Evolutionary conservation across 2,329 filamentous ascomycete species (phyloP).

Genomic region (Cladorrhinum sp.): DNA sequence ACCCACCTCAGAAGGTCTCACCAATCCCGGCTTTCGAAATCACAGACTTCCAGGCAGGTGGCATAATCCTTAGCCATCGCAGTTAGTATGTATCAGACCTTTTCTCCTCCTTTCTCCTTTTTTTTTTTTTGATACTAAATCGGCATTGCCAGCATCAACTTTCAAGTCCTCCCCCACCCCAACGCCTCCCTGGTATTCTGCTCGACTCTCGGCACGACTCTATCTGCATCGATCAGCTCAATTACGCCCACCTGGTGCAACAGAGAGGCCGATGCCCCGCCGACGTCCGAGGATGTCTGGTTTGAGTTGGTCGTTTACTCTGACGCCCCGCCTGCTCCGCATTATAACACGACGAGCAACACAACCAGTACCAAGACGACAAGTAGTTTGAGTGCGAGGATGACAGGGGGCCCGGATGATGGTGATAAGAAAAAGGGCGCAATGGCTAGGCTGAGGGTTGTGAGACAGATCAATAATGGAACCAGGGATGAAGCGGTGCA

Average conservation of each 20-base stretch:
- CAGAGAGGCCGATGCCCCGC: background rate
- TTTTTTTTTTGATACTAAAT: background rate
- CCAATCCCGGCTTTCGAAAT: conserved; percentile 19
- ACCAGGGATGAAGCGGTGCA: conserved; percentile 13
- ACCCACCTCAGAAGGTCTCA: conserved; percentile 1
- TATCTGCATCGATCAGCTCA: conserved; percentile 9
- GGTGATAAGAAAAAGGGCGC: background rate
- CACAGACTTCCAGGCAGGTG: conserved; percentile 20
- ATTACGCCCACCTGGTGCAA: conserved; percentile 20
- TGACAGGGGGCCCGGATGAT: background rate
- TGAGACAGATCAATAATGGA: conserved; percentile 13
- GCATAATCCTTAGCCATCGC: conserved; percentile 22
- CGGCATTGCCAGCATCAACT: conserved; percentile 18
- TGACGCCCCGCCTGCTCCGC: conserved; percentile 1
- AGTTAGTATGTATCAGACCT: background rate
- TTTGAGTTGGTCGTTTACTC: conserved; percentile 10
- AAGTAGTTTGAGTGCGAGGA: background rate
- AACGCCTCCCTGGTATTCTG: conserved; percentile 13
- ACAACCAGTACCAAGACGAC: background rate
- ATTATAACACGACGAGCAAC: background rate
- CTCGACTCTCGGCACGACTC: conserved; percentile 20
- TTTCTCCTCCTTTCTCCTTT: background rate
- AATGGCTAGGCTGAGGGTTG: conserved; percentile 15
- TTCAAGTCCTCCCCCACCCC: conserved; percentile 19
- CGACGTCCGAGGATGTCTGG: conserved; percentile 13